These are phyloP conservation scores for Fonsecaea pugnacius DNA, from an alignment of 2,329 filamentous ascomycete species.

Conservation along the genomic window DNA sequence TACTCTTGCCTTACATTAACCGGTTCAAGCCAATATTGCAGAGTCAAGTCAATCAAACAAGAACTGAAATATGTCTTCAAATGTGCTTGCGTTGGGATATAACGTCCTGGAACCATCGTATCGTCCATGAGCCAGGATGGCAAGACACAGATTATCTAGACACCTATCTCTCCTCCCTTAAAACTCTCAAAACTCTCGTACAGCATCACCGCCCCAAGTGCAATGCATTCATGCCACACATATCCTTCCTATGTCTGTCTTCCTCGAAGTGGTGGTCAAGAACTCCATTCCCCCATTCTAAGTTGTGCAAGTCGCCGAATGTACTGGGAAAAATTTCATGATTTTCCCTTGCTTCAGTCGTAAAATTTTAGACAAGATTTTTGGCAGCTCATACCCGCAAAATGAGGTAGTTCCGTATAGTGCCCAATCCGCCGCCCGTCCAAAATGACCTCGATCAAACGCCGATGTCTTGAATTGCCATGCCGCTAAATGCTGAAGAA, in stretches of 20 bases:
- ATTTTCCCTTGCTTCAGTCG: slow-evolving; percentile 30
- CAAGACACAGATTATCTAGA: slow-evolving; percentile 11
- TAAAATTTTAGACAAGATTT: slow-evolving; percentile 34
- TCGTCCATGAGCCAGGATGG: slow-evolving; percentile 7
- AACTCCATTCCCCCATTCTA: slow-evolving; percentile 18
- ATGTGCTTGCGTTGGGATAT: slow-evolving; percentile 15
- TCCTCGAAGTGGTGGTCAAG: slow-evolving; percentile 1
- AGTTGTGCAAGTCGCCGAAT: slow-evolving; percentile 24
- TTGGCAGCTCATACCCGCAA: slow-evolving; percentile 14
- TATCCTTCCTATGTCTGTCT: slow-evolving; percentile 13
- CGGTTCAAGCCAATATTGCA: neutral
- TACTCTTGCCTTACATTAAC: neutral
- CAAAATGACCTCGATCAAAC: slow-evolving; percentile 28
- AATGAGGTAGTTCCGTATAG: slow-evolving; percentile 23
- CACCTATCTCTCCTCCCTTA: neutral
- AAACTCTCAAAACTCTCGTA: neutral
- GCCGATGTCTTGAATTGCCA: slow-evolving; percentile 30
- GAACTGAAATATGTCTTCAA: neutral
- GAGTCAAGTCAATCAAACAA: neutral
- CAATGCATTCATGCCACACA: slow-evolving; percentile 14
- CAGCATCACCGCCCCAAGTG: neutral
- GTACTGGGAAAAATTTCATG: slow-evolving; percentile 28
- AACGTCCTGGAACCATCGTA: neutral
- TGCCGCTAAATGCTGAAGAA: slow-evolving; percentile 34
- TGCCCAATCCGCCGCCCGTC: slow-evolving; percentile 19